Conservation (phyloP, 2,329 filamentous ascomycete genomes). For the Dryadomyces quercus-mongolicae region DNA sequence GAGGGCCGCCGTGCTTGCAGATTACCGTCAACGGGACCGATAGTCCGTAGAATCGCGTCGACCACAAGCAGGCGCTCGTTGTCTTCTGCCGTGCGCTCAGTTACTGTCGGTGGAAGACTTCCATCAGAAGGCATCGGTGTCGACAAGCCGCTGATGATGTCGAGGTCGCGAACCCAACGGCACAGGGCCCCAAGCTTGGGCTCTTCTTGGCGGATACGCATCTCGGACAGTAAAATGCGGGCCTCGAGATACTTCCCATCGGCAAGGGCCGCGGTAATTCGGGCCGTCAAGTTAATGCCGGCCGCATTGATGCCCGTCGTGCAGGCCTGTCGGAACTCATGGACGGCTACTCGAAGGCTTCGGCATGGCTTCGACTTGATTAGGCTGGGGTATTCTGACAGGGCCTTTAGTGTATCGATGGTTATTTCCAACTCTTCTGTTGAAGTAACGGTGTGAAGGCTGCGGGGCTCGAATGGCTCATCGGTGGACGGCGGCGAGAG, state of each 20-base stretch:
- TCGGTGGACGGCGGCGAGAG: slow-evolving; percentile 22
- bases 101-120: slow-evolving; percentile 11
- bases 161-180: slow-evolving; percentile 60
- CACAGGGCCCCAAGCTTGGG: slow-evolving; percentile 58
- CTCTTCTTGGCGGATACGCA: slow-evolving; percentile 52
- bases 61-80: slow-evolving; percentile 47
- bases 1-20: background rate
- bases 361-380: slow-evolving; percentile 60
- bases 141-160: slow-evolving; percentile 54
- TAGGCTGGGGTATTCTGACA: slow-evolving; percentile 45
- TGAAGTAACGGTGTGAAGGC: slow-evolving; percentile 41
- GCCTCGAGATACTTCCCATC: slow-evolving; percentile 57
- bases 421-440: slow-evolving; percentile 55
- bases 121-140: slow-evolving; percentile 34
- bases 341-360: slow-evolving; percentile 53
- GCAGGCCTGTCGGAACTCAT: slow-evolving; percentile 57
- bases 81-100: slow-evolving; percentile 31
- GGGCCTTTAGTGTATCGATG: slow-evolving; percentile 48
- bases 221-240: slow-evolving; percentile 53
- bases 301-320: slow-evolving; percentile 52
- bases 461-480: slow-evolving; percentile 30
- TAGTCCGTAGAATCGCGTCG: slow-evolving; percentile 52
- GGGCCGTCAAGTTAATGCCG: slow-evolving; percentile 50
- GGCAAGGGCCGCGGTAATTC: slow-evolving; percentile 52
- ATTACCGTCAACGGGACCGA: slow-evolving; percentile 45